These are phyloP conservation scores for Puccinia hordei DNA, from an alignment of 1,284 basidiomycete species.

Conservation along the genomic window DNA sequence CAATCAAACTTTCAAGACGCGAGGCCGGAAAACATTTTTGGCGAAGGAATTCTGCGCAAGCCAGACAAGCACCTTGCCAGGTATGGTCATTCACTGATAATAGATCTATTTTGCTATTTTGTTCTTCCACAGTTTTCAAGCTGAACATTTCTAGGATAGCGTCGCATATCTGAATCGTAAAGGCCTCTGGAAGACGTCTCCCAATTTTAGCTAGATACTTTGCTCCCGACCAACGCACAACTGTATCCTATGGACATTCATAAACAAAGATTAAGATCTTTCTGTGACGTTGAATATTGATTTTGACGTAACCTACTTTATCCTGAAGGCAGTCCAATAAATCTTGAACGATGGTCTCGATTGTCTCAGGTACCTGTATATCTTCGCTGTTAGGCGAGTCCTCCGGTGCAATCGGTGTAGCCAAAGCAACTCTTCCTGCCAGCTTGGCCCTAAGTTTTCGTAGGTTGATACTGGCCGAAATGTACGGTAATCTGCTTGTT, in stretches of 20 bases:
- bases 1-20: slow-evolving; percentile 68
- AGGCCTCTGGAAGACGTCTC: slow-evolving; percentile 73
- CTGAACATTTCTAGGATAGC: slow-evolving; percentile 72
- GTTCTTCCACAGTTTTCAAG: slow-evolving; percentile 66
- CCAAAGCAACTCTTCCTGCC: slow-evolving; percentile 54
- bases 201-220: slow-evolving; percentile 88
- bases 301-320: slow-evolving; percentile 65
- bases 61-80: slow-evolving; percentile 93
- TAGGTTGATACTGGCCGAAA: slow-evolving; percentile 54
- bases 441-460: slow-evolving; percentile 56
- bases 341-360: slow-evolving; percentile 74
- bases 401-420: not conserved
- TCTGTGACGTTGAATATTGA: slow-evolving; percentile 22
- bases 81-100: slow-evolving; percentile 68
- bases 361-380: slow-evolving; percentile 73
- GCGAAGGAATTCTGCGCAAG: slow-evolving; percentile 86
- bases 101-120: slow-evolving; percentile 70
- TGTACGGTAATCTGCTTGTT: slow-evolving; percentile 52
- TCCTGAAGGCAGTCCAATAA: slow-evolving; percentile 78
- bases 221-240: slow-evolving; percentile 91
- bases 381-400: slow-evolving; percentile 51
- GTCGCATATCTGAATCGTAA: slow-evolving; percentile 76
- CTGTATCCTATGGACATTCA: slow-evolving; percentile 71
- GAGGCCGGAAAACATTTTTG: slow-evolving; percentile 70
- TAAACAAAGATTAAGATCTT: not conserved